Conservation (phyloP, 2,329 filamentous ascomycete genomes). For the Trichoderma atroviride region DNA sequence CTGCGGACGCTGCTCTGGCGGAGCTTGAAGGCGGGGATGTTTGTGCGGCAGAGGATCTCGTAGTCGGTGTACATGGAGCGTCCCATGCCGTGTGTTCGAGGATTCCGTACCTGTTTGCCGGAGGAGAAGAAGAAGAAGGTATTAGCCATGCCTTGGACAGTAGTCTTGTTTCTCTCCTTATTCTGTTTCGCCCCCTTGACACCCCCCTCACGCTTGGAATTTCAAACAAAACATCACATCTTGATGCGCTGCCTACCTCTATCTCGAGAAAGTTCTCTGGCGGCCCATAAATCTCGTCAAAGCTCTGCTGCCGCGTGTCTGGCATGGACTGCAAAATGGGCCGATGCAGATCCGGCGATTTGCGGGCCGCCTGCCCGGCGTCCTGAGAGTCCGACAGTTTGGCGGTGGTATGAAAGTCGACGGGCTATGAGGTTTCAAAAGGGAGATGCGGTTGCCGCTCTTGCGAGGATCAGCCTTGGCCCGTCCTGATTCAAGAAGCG, state of each 20-base stretch:
- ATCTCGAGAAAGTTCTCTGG: constrained; percentile 99
- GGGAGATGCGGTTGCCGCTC: not conserved
- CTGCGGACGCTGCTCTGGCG: constrained; percentile 85
- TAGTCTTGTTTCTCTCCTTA: not conserved
- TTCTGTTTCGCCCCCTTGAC: not conserved
- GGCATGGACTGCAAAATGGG: constrained; percentile 68
- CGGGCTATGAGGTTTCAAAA: not conserved
- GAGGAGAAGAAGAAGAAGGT: not conserved
- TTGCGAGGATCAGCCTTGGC: not conserved
- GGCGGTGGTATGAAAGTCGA: constrained; percentile 35
- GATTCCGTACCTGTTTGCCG: constrained; percentile 75
- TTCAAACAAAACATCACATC: not conserved
- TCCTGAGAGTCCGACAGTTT: constrained; percentile 49
- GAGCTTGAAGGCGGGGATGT: constrained; percentile 98
- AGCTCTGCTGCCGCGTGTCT: constrained; percentile 84
- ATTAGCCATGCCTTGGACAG: not conserved
- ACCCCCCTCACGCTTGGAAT: not conserved
- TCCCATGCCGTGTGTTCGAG: constrained; percentile 90
- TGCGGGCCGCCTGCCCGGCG: constrained; percentile 39
- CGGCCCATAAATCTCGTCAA: constrained; percentile 98
- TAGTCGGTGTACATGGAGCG: constrained; percentile 98
- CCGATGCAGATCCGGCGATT: constrained; percentile 46
- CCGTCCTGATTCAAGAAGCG: not conserved
- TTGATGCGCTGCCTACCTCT: constrained; percentile 62
- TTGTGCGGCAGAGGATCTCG: constrained; percentile 96